Conservation (phyloP, 805 yeast genomes). For the Candida lessepsii region DNA sequence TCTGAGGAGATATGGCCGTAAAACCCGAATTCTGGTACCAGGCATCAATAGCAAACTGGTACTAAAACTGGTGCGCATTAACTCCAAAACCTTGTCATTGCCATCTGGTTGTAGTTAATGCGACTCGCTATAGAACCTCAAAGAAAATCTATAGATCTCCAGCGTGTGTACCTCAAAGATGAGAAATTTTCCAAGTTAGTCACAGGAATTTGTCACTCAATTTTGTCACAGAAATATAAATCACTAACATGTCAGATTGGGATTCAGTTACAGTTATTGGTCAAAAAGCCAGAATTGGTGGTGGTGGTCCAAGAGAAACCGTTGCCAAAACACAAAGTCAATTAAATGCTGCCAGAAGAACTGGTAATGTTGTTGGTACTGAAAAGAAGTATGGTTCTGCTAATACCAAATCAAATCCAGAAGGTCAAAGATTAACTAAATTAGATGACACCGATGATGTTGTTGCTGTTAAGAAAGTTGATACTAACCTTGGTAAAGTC, state of each 20-base stretch:
- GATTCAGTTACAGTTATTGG: slow-evolving; percentile 89
- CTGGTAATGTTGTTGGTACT: slow-evolving; percentile 83
- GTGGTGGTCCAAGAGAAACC: slow-evolving; percentile 80
- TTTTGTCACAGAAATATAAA: slow-evolving; percentile 5
- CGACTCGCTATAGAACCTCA: background rate
- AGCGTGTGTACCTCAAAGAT: slow-evolving; percentile 1
- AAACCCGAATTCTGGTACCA: too few species aligned
- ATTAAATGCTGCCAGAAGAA: slow-evolving; percentile 91
- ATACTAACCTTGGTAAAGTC: slow-evolving; percentile 80
- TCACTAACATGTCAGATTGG: slow-evolving; percentile 66
- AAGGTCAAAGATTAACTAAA: slow-evolving; percentile 93
- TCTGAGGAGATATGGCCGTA: too few species aligned
- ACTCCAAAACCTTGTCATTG: too few species aligned
- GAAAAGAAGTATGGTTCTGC: slow-evolving; percentile 83
- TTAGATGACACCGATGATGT: slow-evolving; percentile 92
- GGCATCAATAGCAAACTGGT: too few species aligned
- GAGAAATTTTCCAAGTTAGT: slow-evolving; percentile 7
- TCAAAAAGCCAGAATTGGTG: slow-evolving; percentile 81
- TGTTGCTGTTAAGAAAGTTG: slow-evolving; percentile 87
- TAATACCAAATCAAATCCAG: slow-evolving; percentile 67
- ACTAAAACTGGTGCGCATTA: too few species aligned
- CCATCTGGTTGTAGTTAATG: too few species aligned
- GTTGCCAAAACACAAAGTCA: slow-evolving; percentile 79
- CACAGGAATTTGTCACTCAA: too few species aligned
- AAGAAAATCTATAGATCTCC: slow-evolving; percentile 1